phyloP scores from a whole-genome alignment of 495 filamentous ascomycete species.

The Aspergillus conjunctus region DNA sequence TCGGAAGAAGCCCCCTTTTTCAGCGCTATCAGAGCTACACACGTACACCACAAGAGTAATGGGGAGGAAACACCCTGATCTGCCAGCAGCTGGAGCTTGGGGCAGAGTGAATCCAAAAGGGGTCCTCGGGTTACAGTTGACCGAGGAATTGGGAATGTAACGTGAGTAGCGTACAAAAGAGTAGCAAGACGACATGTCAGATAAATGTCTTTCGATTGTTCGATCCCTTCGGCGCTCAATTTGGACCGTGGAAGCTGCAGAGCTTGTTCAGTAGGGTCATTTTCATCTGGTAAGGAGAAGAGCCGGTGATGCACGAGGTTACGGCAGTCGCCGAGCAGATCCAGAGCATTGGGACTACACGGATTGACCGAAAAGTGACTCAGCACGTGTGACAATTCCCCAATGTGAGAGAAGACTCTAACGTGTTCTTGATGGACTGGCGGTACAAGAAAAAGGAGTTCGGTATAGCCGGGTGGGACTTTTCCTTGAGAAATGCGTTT shows the following conservation, averaged over 20 bases:
- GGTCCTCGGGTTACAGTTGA: too few species aligned
- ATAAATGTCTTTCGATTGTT: slow-evolving; percentile 4
- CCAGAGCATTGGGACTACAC: neutral
- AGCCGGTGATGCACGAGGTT: slow-evolving; percentile 9
- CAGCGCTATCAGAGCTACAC: too few species aligned
- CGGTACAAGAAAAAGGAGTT: neutral
- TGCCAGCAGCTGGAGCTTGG: too few species aligned
- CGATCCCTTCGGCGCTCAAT: neutral
- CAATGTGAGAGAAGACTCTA: neutral
- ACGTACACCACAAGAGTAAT: too few species aligned
- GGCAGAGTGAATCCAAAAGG: too few species aligned
- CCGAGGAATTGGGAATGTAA: slow-evolving; percentile 12
- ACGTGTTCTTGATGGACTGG: neutral
- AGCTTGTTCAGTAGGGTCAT: neutral
- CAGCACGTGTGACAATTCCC: neutral
- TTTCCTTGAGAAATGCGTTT: neutral
- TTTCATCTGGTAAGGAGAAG: slow-evolving; percentile 3
- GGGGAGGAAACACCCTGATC: too few species aligned
- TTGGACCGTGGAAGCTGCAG: neutral
- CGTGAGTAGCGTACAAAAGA: slow-evolving; percentile 4
- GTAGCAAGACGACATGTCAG: slow-evolving; percentile 1
- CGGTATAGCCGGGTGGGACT: neutral
- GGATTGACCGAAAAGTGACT: neutral
- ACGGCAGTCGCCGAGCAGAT: slow-evolving; percentile 4
- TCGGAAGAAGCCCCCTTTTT: too few species aligned